A percentile compares a stretch with the other conserved stretches of the same genome.
Conservation (phyloP, 116 monocot species). For the Iris pallida region DNA sequence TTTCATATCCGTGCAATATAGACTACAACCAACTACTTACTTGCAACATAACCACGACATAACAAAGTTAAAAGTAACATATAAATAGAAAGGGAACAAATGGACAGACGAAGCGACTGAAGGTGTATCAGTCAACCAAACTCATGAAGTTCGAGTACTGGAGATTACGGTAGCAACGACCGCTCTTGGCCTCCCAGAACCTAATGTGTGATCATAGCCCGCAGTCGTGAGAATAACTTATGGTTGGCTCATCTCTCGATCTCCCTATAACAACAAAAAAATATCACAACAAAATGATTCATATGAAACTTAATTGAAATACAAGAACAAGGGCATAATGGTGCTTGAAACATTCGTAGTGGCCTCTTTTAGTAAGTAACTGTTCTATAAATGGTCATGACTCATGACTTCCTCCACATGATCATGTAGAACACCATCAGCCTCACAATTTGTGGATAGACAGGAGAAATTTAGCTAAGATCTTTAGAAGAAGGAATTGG, state of each 20-base stretch:
- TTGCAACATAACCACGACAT: too few species aligned
- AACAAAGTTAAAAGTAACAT: too few species aligned
- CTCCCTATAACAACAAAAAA: background rate
- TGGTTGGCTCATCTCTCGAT: constrained; percentile 42
- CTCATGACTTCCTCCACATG: too few species aligned
- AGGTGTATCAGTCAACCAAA: background rate
- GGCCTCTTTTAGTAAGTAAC: too few species aligned
- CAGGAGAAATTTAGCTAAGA: too few species aligned
- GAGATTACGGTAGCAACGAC: constrained; percentile 52
- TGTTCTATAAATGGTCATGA: too few species aligned
- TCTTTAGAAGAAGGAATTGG: too few species aligned
- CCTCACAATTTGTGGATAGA: too few species aligned
- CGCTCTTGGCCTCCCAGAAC: constrained; percentile 67
- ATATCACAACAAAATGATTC: background rate
- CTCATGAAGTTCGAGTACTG: constrained; percentile 51
- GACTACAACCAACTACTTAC: too few species aligned
- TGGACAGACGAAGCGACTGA: background rate
- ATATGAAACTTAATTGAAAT: background rate
- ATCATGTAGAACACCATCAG: too few species aligned
- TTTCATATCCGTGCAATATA: too few species aligned
- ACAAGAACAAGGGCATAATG: background rate
- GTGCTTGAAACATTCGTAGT: too few species aligned
- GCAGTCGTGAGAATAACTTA: constrained; percentile 55
- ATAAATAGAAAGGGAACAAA: background rate
- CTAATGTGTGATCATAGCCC: constrained; percentile 60